Conservation (phyloP, 2,329 filamentous ascomycete genomes). For the Epichloe amarillans region DNA sequence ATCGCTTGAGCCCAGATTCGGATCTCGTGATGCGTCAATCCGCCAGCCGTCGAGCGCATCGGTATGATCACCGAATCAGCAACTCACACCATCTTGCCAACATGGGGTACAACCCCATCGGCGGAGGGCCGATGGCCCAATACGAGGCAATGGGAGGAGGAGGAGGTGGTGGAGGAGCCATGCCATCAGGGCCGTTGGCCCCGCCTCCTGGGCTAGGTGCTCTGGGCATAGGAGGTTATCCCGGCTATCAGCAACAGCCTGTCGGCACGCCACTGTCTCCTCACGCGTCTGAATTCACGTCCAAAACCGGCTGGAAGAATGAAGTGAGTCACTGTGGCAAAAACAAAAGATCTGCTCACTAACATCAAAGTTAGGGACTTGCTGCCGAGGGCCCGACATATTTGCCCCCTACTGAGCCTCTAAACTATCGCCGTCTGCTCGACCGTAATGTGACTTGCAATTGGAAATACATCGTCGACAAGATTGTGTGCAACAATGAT, state of each 20-base stretch:
- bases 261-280: slow-evolving; percentile 57
- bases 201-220: slow-evolving; percentile 22
- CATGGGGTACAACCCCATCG: slow-evolving; percentile 20
- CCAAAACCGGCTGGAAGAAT: slow-evolving; percentile 39
- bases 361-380: slow-evolving; percentile 14
- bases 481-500: slow-evolving; percentile 98
- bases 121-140: slow-evolving; percentile 16
- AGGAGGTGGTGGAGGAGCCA: slow-evolving; percentile 18
- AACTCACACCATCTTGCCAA: slow-evolving; percentile 20
- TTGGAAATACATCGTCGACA: slow-evolving; percentile 99
- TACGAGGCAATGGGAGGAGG: slow-evolving; percentile 23
- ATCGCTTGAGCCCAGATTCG: slow-evolving; percentile 34
- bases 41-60: slow-evolving; percentile 30
- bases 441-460: slow-evolving; percentile 96
- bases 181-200: slow-evolving; percentile 20
- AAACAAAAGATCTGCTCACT: neutral
- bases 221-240: slow-evolving; percentile 30
- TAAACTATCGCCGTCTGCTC: slow-evolving; percentile 90
- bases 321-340: slow-evolving; percentile 28
- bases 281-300: slow-evolving; percentile 61
- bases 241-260: slow-evolving; percentile 40
- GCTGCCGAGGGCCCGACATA: slow-evolving; percentile 58
- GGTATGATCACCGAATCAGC: slow-evolving; percentile 32
- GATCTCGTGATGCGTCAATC: slow-evolving; percentile 32
- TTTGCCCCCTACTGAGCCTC: slow-evolving; percentile 76